These are phyloP conservation scores for Pouteria glomerata DNA, from an alignment of 148 eudicot species.

Conservation along the genomic window DNA sequence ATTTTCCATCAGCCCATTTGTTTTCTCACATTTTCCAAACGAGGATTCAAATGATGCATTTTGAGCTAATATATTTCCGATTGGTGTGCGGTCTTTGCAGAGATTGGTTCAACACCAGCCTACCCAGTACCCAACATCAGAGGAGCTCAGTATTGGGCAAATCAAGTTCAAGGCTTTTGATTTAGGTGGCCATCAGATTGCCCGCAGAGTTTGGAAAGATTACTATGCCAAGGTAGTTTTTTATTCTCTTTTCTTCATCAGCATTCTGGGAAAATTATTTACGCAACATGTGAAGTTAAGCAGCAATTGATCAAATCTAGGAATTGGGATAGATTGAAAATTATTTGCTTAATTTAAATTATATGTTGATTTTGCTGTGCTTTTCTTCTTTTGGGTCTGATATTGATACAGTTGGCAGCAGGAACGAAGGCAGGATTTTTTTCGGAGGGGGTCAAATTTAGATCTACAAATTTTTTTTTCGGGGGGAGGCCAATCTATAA, in stretches of 20 bases:
- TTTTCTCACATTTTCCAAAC: no score
- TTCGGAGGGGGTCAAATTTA: no score
- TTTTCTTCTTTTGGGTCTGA: neutral
- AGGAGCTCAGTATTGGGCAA: constrained; percentile 70
- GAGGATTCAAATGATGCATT: neutral
- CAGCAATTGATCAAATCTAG: neutral
- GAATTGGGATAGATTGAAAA: neutral
- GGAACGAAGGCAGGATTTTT: no score
- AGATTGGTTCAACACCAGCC: constrained; percentile 80
- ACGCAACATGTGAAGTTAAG: neutral
- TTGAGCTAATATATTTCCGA: neutral
- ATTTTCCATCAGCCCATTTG: no score
- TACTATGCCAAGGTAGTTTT: constrained; percentile 66
- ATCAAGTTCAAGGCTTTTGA: constrained; percentile 83
- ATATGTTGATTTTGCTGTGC: neutral
- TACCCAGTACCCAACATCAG: constrained; percentile 75
- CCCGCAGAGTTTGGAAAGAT: constrained; percentile 84
- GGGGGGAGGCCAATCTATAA: no score
- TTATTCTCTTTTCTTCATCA: neutral
- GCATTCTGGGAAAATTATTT: neutral
- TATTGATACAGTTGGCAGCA: neutral
- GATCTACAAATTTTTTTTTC: no score
- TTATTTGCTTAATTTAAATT: neutral
- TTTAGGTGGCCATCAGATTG: constrained; percentile 83
- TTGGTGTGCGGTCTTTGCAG: constrained; percentile 27